Base-by-base conservation (phyloP, 805 yeast genomes). In the Suhomyces pyralidae region DNA sequence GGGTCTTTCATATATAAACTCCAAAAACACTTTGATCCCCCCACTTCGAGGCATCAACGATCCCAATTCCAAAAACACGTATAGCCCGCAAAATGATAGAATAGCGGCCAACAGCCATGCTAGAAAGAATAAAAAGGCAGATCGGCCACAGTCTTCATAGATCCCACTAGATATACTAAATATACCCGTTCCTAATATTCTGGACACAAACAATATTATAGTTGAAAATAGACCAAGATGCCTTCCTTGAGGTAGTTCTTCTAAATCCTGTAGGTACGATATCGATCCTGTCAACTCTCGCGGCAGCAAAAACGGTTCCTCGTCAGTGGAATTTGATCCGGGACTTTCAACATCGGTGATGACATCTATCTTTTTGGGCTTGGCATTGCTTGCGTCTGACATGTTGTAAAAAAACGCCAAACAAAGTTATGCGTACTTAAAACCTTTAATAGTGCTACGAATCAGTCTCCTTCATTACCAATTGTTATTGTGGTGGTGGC, bases 111-210 rank as follows among this genome's bases (percentile, higher is more conserved):
- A 61, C 2, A 76, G 28, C 94, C 94, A 88, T 0, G 87, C 79
- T 0, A 72, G 53, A 46, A 86, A 78, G 63, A 85, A 88, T 32
- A 85, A 60, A 19, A 76, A 67, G 1, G 85, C 81, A 8, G 87
- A 84, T 12, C 89, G 85, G 24, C 92, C 92, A 59, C 83, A 81
- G 57, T 85, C 86, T 45, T 77, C 78, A 60, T 81, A 85, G 28
- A 87, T 81, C 24, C 85, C 80, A 17, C 88, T 79, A 0, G 92
- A 86, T 1, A 85, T 81, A 7, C 91, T 85, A 70, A 87, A 85
- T 7, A 88, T 86, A 0, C 94, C 94, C 0, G 91, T 84, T 0
- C 96, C 94, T 10, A 88, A 71, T 42, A 88, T 87, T 54, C 92
- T 71, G 14, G 89, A 82, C 6, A 88, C 76, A 59, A 85, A 84